Conservation (phyloP, 2,329 filamentous ascomycete genomes). For the Rhexocercosporidium sp. region DNA sequence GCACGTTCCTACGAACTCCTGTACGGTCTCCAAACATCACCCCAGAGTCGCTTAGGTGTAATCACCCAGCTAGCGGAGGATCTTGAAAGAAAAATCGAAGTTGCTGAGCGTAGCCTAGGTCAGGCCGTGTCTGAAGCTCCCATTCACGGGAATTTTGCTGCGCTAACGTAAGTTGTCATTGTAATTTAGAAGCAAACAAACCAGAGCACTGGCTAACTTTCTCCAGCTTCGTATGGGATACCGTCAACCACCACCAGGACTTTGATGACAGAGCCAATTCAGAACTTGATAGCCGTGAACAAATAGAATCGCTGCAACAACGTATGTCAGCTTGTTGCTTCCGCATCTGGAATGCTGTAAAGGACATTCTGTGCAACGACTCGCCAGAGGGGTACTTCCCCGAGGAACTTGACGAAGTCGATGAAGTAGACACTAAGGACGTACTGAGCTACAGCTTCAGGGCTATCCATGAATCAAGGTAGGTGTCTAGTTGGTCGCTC, state of each 20-base stretch:
- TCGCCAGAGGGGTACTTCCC: conserved; percentile 89
- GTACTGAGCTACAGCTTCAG: conserved; percentile 94
- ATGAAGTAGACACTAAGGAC: conserved; percentile 82
- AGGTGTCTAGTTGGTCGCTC: conserved; percentile 31
- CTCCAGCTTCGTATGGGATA: conserved; percentile 38
- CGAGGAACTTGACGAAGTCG: conserved; percentile 73
- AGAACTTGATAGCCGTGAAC: background rate
- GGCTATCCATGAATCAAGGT: conserved; percentile 93
- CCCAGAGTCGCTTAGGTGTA: conserved; percentile 53
- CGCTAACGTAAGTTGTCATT: conserved; percentile 56
- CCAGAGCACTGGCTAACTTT: background rate
- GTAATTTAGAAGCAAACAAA: background rate
- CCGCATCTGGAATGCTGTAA: conserved; percentile 78
- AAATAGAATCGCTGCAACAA: conserved; percentile 47
- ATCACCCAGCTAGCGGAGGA: conserved; percentile 62
- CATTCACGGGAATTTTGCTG: conserved; percentile 72
- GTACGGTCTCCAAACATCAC: conserved; percentile 58
- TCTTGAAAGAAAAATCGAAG: conserved; percentile 67
- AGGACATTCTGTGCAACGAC: conserved; percentile 84
- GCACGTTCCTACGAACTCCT: conserved; percentile 77
- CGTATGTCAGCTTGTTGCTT: conserved; percentile 65
- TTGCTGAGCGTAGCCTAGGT: conserved; percentile 69
- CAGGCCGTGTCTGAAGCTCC: conserved; percentile 69
- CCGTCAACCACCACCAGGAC: conserved; percentile 16
- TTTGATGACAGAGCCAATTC: background rate